These are phyloP conservation scores for Penicillium hesseltinei DNA, from an alignment of 2,329 filamentous ascomycete species.

Conservation along the genomic window DNA sequence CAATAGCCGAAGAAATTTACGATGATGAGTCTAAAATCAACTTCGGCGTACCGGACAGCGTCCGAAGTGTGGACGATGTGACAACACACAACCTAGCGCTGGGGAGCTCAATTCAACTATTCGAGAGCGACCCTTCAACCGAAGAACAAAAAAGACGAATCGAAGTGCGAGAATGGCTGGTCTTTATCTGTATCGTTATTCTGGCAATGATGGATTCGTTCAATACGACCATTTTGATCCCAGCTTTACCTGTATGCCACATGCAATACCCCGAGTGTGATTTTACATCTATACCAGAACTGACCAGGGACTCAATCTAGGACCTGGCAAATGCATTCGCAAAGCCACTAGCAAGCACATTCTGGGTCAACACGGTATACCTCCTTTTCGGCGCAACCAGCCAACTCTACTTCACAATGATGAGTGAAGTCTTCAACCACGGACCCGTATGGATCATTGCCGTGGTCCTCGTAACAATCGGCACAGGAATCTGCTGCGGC, in stretches of 20 bases:
- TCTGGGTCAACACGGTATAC: constrained; percentile 54
- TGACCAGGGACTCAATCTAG: constrained; percentile 8
- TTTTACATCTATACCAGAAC: not conserved
- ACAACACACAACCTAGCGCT: constrained; percentile 9
- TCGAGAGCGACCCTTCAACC: constrained; percentile 13
- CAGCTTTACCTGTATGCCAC: constrained; percentile 44
- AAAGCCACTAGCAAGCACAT: constrained; percentile 38
- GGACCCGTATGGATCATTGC: constrained; percentile 45
- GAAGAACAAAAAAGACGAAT: constrained; percentile 38
- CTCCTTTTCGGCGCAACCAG: constrained; percentile 38
- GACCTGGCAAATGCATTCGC: constrained; percentile 38
- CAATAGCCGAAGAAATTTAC: constrained; percentile 10
- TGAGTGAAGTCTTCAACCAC: constrained; percentile 46
- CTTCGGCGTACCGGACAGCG: constrained; percentile 14
- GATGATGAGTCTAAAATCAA: constrained; percentile 17
- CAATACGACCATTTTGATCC: constrained; percentile 50
- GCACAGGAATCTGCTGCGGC: constrained; percentile 46
- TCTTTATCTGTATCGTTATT: constrained; percentile 44
- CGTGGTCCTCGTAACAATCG: constrained; percentile 47
- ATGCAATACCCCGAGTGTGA: not conserved
- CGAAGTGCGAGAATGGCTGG: constrained; percentile 40
- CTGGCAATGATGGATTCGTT: constrained; percentile 51
- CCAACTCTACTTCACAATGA: constrained; percentile 31
- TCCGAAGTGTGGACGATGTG: constrained; percentile 14
- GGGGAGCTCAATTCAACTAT: constrained; percentile 22